Evolutionary conservation across 2,329 filamentous ascomycete species (phyloP), one percentile per base, ranked within the genome.

Genomic region (Zelopaecilomyces penicillatus): DNA sequence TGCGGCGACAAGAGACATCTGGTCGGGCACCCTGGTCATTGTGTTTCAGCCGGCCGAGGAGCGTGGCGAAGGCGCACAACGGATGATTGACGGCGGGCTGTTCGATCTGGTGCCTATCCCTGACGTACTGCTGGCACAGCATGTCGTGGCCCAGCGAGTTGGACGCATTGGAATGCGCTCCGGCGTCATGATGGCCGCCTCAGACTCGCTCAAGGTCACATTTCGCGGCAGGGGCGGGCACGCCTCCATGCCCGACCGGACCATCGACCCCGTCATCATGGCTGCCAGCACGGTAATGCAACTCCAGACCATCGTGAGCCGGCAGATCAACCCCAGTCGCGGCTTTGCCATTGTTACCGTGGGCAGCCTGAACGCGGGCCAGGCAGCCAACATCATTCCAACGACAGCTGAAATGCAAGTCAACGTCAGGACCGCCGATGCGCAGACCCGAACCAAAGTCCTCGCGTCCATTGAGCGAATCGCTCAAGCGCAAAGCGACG

Each of bases 1-100:
- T 0, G 59, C 68, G 1, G 59, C 58, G 0, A 57, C 63, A 0
- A 65, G 60, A n/a, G 52, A 68, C 0, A 30, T 50, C 1, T 87
- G 83, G 82, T 65, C 58, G 7, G 83, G 83, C 0, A 85, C 79
- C 0, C 53, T 86, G 19, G 63, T 87, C 5, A 58, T 82, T 5
- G 60, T 79, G 3, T 87, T 86, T 57, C 83, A 87, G 53, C 82
- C 83, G 0, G 74, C 76, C 2, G 83, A 86, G 57, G 83, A 87
- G 58, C 68, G 74, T 2, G 79, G 74, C 0, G 70, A 66, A 0
- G 83, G 83, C 0, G 83, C 83, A 0, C 52, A 60, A 12, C 56
- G 54, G 5, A 67, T 69, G 65, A 54, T 66, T 0, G 62, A 67
- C 1, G 64, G 62, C 10, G 65, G 64, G 0, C 53, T 67, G 3